Conservation (phyloP, 1,139 yeast species). For the Candida frijolesensis region DNA sequence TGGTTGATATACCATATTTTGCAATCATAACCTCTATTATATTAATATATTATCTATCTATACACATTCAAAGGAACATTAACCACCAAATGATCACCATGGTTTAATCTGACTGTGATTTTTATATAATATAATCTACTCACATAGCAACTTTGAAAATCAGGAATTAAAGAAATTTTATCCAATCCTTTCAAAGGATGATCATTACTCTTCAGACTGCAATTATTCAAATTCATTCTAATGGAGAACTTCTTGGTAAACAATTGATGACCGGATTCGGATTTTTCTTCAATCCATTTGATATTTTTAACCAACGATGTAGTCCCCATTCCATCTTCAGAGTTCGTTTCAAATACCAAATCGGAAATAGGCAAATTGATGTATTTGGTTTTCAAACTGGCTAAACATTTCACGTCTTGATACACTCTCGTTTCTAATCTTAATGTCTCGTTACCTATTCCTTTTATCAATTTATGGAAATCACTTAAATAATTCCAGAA, state of each 20-base stretch:
- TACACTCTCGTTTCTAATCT: constrained; percentile 39
- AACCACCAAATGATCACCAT: constrained; percentile 36
- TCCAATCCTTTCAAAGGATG: constrained; percentile 28
- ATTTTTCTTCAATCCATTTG: constrained; percentile 28
- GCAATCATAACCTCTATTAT: not conserved
- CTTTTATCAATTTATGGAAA: constrained; percentile 32
- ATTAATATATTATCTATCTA: constrained; percentile 10
- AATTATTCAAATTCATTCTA: constrained; percentile 27
- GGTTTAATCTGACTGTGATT: constrained; percentile 30
- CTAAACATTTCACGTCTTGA: constrained; percentile 40
- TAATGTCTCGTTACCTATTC: constrained; percentile 38
- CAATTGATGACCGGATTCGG: constrained; percentile 20
- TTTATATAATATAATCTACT: constrained; percentile 52
- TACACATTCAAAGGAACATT: constrained; percentile 41
- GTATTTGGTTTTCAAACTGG: constrained; percentile 35
- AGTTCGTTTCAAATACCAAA: constrained; percentile 17
- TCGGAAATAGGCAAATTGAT: constrained; percentile 27
- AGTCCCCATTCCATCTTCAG: constrained; percentile 21
- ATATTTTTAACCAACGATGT: constrained; percentile 23
- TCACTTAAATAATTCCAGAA: constrained; percentile 32
- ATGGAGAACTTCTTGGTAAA: constrained; percentile 32
- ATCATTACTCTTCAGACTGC: constrained; percentile 29
- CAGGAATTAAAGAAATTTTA: constrained; percentile 51
- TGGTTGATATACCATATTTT: too few relatives aligned
- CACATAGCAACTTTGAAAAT: constrained; percentile 57